Percentiles rank a stretch among this genome's conserved stretches.
Conservation (phyloP, 2,329 filamentous ascomycete genomes). For the Apiospora pterosperma region DNA sequence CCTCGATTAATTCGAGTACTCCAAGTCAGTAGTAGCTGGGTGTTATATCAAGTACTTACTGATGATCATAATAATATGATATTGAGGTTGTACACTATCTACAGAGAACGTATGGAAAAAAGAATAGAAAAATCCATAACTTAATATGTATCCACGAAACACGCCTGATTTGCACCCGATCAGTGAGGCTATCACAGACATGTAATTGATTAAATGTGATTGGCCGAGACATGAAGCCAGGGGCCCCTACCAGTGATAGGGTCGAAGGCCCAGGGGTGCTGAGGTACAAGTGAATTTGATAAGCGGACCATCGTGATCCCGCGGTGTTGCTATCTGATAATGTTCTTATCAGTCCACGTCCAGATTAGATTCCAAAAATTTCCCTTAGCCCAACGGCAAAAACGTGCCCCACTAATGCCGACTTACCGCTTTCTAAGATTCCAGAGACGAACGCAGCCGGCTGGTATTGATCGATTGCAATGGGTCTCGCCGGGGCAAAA, state of each 20-base stretch:
- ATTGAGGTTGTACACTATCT: background rate
- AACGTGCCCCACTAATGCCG: background rate
- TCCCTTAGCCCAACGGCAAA: background rate
- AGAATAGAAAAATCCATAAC: too few relatives aligned
- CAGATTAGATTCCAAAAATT: conserved; percentile 2
- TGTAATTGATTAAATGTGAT: background rate
- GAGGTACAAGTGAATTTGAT: background rate
- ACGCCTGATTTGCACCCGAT: background rate
- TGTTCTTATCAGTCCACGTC: background rate
- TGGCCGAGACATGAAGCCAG: background rate
- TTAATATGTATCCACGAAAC: background rate
- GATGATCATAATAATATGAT: too few relatives aligned
- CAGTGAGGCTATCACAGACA: background rate
- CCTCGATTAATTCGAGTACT: background rate
- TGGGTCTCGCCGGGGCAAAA: conserved; percentile 68
- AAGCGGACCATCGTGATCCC: background rate
- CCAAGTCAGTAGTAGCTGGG: too few relatives aligned
- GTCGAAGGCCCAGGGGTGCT: background rate
- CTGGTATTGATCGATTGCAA: conserved; percentile 27
- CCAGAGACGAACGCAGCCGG: background rate
- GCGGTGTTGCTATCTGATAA: background rate
- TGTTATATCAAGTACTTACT: too few relatives aligned
- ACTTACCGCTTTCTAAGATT: background rate
- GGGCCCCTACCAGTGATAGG: background rate
- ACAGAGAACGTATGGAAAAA: too few relatives aligned